Base-by-base conservation (phyloP, 331 rosid genomes). In the Rosa hybrid region DNA sequence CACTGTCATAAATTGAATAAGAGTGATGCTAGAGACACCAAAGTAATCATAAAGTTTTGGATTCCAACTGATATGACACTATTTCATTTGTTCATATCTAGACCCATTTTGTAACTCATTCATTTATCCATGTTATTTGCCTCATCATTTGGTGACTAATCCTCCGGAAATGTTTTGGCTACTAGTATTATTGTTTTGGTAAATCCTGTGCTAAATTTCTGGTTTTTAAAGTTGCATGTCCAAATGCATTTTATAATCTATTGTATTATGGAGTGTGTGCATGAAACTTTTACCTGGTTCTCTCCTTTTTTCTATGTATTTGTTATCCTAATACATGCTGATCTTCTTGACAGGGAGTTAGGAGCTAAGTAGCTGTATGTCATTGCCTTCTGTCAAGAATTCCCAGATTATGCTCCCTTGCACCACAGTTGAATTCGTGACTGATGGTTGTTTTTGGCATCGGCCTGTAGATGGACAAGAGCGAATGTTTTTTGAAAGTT, bases 401-500 rank as follows among this genome's bases (percentile, higher is more conserved):
- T 67, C 20, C 74, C 56, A 30, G 21, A 49, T 76, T 41, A 48
- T 34, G 80, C 64, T 64, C 63, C 63, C 21, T 64, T 64, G 73
- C 50, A 12, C 63, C 73, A 48, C 49, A n/a, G 64, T 7, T 49
- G 48, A 70, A n/a, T 27, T 77, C 38, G 5, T 30, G 62, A 64
- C 7, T 12, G 51, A 34, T 68, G 81, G 76, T 44, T 46, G 60
- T 53, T 78, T 77, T 78, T 69, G 46, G 72, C 34, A 30, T 27
- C 30, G 17, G 42, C 75, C 68, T 44, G 12, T 78, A 25, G 69
- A 78, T 69, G 81, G 59, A 42, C 48, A 51, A 6, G 46, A 70
- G 69, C 45, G 34, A 25, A 16, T 78, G 44, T 69, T 27, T 73
- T 50, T 78, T 42, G 27, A 38, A 21, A 7, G 81, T 69, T 78